Base-by-base conservation (phyloP, 306 rosid species). In the Cicer chorassanicum region DNA sequence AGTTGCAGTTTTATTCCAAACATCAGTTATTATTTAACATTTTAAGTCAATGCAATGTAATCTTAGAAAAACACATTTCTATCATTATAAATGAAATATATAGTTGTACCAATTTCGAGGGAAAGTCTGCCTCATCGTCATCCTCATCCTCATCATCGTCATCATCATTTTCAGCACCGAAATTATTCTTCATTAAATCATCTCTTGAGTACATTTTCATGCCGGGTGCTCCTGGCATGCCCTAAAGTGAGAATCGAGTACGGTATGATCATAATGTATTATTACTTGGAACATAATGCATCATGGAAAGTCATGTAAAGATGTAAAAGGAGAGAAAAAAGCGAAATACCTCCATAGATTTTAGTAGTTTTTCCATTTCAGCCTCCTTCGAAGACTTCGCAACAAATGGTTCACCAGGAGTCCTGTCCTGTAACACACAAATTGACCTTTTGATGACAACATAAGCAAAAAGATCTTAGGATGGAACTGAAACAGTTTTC, bases 151-250 rank as follows among this genome's bases (percentile, higher is more conserved):
- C 80, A 0, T 82, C 97, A 0, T 89, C 91, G 0, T 92, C 98
- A 7, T 89, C 93, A 1, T 85, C 98, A 2, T 82, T 92, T 57
- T 84, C 91, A 39, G 38, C 84, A 1, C 91, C 96, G 2, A 88
- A 60, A 73, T 90, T 94, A 4, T 86, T 72, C 92, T 91, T 93
- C 98, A 89, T 87, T 63, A 93, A 68, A n/a, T 93, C 97, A 14
- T 93, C 98, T 67, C 89, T 89, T 1, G 98, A 93, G 63, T 91
- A 93, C 98, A 94, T 94, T 86, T 94, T 92, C 99, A 94, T 91
- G 84, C 81, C 78, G 0, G 97, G 99, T 68, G 99, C 99, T 78
- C 99, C 99, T n/a, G 99, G 99, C 97, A 94, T 92, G 11, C 99
- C 99, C 99, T 94, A 88, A 73, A 76, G 64, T 68, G 1, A 75